Evolutionary conservation across 768 basidiomycete species (phyloP).

Genomic region (Pisolithus orientalis): DNA sequence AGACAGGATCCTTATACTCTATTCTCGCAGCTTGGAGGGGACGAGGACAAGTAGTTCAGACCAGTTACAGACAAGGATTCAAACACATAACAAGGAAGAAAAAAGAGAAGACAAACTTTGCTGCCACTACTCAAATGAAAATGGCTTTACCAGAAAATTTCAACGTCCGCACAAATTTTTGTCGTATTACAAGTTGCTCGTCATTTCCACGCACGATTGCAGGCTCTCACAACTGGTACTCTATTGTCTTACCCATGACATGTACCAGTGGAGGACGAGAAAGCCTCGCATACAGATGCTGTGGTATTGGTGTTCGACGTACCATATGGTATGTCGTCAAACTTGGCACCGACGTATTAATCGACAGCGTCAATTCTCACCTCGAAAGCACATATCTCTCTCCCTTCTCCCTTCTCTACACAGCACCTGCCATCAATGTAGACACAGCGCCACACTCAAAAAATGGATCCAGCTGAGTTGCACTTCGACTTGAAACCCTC

Average conservation of each 20-base stretch:
- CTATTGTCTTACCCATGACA: neutral
- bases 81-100: conserved; percentile 9
- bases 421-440: no score
- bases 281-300: no score
- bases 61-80: conserved; percentile 7
- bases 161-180: conserved; percentile 25
- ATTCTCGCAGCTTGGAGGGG: neutral
- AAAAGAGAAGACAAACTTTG: neutral
- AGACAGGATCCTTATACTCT: neutral
- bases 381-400: no score
- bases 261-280: neutral
- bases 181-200: neutral
- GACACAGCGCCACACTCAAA: no score
- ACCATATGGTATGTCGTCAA: no score
- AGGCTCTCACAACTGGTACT: neutral
- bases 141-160: conserved; percentile 7
- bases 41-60: conserved; percentile 1
- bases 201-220: neutral
- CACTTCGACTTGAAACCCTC: neutral
- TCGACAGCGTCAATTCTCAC: no score
- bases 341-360: no score
- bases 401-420: no score
- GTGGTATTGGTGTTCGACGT: no score
- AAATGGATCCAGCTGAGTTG: no score
- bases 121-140: neutral